Base-by-base conservation (phyloP, 1,139 yeast species). In the Meyerozyma guilliermondii region DNA sequence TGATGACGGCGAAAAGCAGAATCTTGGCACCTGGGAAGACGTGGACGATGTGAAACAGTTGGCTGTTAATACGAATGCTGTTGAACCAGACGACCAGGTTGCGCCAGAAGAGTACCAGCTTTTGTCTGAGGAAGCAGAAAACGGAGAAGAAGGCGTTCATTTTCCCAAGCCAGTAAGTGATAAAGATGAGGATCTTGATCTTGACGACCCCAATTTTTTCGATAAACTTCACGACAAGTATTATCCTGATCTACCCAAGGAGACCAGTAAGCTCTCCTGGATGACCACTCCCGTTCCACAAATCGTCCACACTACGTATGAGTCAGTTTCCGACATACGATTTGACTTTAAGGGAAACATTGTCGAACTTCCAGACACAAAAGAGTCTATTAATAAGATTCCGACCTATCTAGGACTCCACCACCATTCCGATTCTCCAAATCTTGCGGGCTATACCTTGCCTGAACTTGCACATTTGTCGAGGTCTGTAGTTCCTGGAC, bases 381-480 rank as follows among this genome's bases (percentile, higher is more conserved):
- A 33, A 76, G 81, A 34, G 56, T 70, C 26, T 50, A 65, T 40
- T 62, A 66, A 48, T 59, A 50, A 56, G 3, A 74, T 80, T 3
- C 73, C 78, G 2, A 72, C 85, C 0, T 70, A 76, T 38, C 62
- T 79, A 41, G 99, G 97, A 0, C 73, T 92, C 20, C 97, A 89
- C 55, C 98, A 92, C 59, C 99, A 92, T 60, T 78, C 96, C 0
- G 88, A 85, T 20, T 81, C 83, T 43, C 97, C 98, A 0, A 81
- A 83, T 38, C 71, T 91, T 43, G 96, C 98, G 0, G 99, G 99
- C 0, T 92, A 92, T 60, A 89, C 98, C 0, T 61, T 92, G 20
- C 71, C 79, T 1, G 99, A 92, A 58, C 70, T 92, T 41, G 85
- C 86, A 0, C 95, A 85, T 53, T 73, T 88, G 42, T 69, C 91